Conservation (phyloP, 306 rosid genomes). For the Cucumis melo region DNA sequence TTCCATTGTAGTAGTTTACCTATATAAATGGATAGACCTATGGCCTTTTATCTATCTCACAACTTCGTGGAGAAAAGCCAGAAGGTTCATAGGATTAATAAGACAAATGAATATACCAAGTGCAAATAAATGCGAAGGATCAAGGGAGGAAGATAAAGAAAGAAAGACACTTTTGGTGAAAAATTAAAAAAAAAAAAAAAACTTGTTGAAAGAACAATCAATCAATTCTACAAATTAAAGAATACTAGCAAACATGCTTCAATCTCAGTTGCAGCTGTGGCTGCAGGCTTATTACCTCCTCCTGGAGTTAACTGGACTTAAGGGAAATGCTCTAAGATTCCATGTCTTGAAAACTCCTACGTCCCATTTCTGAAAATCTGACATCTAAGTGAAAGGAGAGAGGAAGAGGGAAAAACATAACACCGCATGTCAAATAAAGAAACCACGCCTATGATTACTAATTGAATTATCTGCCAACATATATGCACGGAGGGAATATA, state of each 20-base stretch:
- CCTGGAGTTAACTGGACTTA: conserved; percentile 13
- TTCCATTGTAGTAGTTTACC: background rate
- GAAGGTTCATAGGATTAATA: background rate
- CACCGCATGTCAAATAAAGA: background rate
- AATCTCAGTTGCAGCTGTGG: background rate
- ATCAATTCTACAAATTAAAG: background rate
- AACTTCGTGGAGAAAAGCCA: background rate
- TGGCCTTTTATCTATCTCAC: background rate
- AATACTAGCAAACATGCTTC: background rate
- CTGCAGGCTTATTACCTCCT: conserved; percentile 21
- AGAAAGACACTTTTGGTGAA: background rate
- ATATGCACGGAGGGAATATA: background rate
- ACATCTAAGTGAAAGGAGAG: conserved; percentile 9
- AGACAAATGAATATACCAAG: background rate
- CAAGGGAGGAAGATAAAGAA: background rate
- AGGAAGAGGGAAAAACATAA: background rate
- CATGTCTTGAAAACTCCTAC: conserved; percentile 9
- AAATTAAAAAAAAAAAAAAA: background rate
- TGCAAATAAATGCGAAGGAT: background rate
- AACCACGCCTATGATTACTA: too few relatives aligned
- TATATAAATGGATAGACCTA: background rate
- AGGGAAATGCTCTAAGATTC: conserved; percentile 19
- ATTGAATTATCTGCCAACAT: background rate
- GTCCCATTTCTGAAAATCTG: conserved; percentile 16
- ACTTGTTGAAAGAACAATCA: background rate